Percentiles rank a stretch among this genome's conserved stretches.
Conservation (phyloP, 331 rosid species). For the Quercus phellos region DNA sequence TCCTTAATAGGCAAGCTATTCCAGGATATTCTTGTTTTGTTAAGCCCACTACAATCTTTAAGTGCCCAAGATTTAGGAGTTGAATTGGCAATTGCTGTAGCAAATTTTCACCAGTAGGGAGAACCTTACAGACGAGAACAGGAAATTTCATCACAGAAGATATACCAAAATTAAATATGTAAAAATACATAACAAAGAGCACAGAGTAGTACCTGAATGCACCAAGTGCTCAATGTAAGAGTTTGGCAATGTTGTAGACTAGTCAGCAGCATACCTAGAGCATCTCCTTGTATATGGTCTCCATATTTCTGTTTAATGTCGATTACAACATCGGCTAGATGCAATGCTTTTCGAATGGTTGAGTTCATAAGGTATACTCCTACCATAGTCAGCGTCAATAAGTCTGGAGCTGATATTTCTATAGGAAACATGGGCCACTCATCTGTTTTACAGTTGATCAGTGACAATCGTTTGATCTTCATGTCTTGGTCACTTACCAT, state of each 20-base stretch:
- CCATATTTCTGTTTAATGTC: background rate
- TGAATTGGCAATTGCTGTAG: background rate
- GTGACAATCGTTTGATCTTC: conserved; percentile 11
- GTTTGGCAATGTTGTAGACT: conserved; percentile 1
- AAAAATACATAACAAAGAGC: background rate
- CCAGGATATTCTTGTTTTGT: conserved; percentile 16
- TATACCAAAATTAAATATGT: background rate
- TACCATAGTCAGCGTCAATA: background rate
- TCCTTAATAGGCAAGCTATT: conserved; percentile 13
- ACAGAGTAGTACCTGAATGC: conserved; percentile 11
- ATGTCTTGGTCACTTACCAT: conserved; percentile 5
- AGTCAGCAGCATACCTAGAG: background rate
- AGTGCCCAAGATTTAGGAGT: conserved; percentile 11
- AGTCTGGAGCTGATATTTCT: conserved; percentile 11
- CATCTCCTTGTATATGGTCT: background rate
- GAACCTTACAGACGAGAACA: conserved; percentile 1
- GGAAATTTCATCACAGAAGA: background rate
- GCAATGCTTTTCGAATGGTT: background rate
- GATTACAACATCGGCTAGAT: background rate
- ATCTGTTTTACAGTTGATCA: conserved; percentile 3
- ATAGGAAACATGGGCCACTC: conserved; percentile 6
- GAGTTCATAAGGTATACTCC: background rate
- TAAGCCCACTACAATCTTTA: background rate
- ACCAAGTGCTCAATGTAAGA: background rate
- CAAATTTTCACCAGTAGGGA: conserved; percentile 12